Evolutionary conservation across 1,284 basidiomycete genomes (phyloP).

Genomic region (Sporisorium graminicola): DNA sequence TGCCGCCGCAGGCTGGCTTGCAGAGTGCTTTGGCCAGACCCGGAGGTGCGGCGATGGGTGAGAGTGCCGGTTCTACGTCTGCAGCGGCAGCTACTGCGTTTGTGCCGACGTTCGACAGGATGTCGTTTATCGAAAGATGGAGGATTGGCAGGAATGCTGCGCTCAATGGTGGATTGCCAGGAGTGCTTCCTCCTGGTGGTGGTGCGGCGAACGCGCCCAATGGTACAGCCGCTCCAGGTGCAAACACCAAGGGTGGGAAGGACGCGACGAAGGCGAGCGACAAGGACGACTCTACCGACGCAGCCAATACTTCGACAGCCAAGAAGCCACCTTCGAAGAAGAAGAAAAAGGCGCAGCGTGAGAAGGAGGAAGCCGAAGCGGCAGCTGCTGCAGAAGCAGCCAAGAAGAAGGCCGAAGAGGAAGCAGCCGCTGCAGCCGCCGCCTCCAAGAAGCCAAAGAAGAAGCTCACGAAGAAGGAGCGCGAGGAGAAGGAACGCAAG

Average conservation of each 20-base stretch:
- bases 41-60: conserved; percentile 5
- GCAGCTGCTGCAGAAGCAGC: conserved; percentile 47
- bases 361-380: conserved; percentile 52
- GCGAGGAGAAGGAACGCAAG: conserved; percentile 42
- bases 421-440: conserved; percentile 37
- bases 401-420: conserved; percentile 47
- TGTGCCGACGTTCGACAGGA: conserved; percentile 57
- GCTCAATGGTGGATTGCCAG: conserved; percentile 13
- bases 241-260: conserved; percentile 35
- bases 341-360: conserved; percentile 56
- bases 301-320: conserved; percentile 18
- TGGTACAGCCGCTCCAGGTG: conserved; percentile 12
- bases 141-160: conserved; percentile 56
- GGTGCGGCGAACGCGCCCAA: conserved; percentile 14
- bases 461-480: conserved; percentile 59
- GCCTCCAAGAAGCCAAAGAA: conserved; percentile 50
- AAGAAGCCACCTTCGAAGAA: conserved; percentile 55
- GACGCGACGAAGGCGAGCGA: conserved; percentile 40
- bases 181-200: conserved; percentile 7
- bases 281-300: conserved; percentile 32
- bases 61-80: conserved; percentile 1
- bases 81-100: conserved; percentile 36
- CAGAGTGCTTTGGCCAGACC: conserved; percentile 2
- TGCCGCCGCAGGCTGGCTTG: conserved; percentile 9
- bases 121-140: conserved; percentile 62